Evolutionary conservation across 225 moss, liverwort and hornwort genomes (phyloP), one percentile per base, ranked within the genome.

Genomic region (Sphagnum contortum): DNA sequence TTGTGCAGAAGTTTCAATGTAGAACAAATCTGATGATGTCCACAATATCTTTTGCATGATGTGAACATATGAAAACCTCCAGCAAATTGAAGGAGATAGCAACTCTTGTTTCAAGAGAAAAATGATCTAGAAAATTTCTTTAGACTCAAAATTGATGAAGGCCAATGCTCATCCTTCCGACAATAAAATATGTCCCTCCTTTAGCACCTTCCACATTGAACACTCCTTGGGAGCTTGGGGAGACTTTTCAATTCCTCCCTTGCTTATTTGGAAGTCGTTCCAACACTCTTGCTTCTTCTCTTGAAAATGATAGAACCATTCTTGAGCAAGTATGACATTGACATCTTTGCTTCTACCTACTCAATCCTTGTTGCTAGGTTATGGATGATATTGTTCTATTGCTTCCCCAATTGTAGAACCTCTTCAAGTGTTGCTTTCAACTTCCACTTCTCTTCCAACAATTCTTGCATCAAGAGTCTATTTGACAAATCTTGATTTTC

Each of bases 401-500:
- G 76, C 46, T 72, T 74, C 2, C 69, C 62, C 79, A 69, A 72
- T 12, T 74, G 72, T 48, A 79, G 55, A 13, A 83, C 64, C 55
- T 67, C 61, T 8, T 59, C 72, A 8, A 85, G 55, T 2, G 72
- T 69, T 51, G 74, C 73, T 64, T 76, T 79, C 51, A 79, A 59
- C 63, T 76, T 76, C 29, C 57, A 76, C 60, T 85, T 85, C 56
- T 79, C 85, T 48, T 79, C 71, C 53, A 85, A 50, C 14, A 81
- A 63, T 29, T 74, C 73, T 11, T 70, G 67, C 70, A 85, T 29
- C 69, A 85, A 59, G 13, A 44, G 72, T 11, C 61, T 78, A 49
- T 81, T 76, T 56, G 73, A 73, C 69, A 70, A 29, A 29, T 29
- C 29, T 29, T 29, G 29, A 29, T 1, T 29, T 29, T 29, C 29